These are phyloP conservation scores for Nakazawaea ishiwadae DNA, from an alignment of 805 yeast genomes.

Conservation along the genomic window DNA sequence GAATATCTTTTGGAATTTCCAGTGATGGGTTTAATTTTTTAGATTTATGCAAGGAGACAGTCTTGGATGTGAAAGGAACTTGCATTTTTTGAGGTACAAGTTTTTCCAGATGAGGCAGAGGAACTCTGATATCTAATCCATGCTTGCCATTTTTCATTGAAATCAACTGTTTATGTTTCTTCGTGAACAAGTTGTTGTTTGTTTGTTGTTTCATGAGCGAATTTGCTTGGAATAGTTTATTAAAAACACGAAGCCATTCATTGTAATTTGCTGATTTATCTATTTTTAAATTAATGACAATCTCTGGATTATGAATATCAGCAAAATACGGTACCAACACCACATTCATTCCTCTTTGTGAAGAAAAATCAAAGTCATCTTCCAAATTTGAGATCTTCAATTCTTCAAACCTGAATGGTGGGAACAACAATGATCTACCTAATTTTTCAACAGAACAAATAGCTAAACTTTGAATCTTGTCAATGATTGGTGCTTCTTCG, in stretches of 20 bases:
- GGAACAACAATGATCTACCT: slow-evolving; percentile 28
- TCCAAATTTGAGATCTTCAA: slow-evolving; percentile 17
- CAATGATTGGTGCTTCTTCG: slow-evolving; percentile 19
- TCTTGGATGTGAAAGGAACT: neutral
- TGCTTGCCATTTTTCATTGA: neutral
- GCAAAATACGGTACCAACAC: neutral
- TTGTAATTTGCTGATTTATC: neutral
- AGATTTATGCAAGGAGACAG: slow-evolving; percentile 5
- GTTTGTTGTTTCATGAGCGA: neutral
- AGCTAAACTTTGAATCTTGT: slow-evolving; percentile 20
- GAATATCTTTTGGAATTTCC: neutral
- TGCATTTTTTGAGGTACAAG: too few relatives aligned
- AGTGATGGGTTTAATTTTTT: slow-evolving; percentile 2
- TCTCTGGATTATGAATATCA: neutral
- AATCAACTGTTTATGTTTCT: neutral
- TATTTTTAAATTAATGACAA: neutral
- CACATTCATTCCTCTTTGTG: neutral
- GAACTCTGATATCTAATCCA: slow-evolving; percentile 7
- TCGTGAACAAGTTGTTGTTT: neutral
- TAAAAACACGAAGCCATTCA: slow-evolving; percentile 4
- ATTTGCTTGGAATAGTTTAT: neutral
- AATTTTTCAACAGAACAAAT: slow-evolving; percentile 25
- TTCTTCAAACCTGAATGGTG: slow-evolving; percentile 26
- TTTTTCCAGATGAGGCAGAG: neutral
- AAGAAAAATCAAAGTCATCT: slow-evolving; percentile 4